phyloP scores from a whole-genome alignment of 78 protist genomes.

The Tieghemostelium lacteum region DNA sequence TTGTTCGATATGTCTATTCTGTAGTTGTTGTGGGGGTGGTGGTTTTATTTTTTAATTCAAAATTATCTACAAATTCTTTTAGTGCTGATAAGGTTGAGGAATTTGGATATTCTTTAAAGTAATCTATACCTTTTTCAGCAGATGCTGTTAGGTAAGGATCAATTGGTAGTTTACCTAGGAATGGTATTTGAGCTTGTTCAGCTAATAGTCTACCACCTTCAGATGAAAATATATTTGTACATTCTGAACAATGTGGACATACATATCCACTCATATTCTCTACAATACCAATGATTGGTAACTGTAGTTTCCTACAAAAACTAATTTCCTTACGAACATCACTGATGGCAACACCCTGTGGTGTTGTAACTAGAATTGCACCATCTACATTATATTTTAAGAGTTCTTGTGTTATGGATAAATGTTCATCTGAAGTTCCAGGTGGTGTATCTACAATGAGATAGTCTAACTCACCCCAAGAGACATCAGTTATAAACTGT shows the following conservation, averaged over 20 bases:
- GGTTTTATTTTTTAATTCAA: not conserved
- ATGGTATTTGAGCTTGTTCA: constrained; percentile 67
- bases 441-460: constrained; percentile 97
- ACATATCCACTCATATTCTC: constrained; percentile 99
- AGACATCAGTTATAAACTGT: constrained; percentile 89
- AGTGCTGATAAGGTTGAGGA: constrained; percentile 39
- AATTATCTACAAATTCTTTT: constrained; percentile 20
- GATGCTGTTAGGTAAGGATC: constrained; percentile 83
- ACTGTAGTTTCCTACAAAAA: constrained; percentile 92
- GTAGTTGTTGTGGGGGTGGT: not conserved
- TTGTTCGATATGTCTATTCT: not conserved
- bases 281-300: constrained; percentile 97
- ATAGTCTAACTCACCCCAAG: constrained; percentile 91
- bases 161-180: constrained; percentile 89
- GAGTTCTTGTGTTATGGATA: constrained; percentile 83
- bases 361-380: constrained; percentile 95
- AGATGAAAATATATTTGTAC: constrained; percentile 85
- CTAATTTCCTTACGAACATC: constrained; percentile 96
- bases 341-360: constrained; percentile 89
- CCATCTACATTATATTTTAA: constrained; percentile 76
- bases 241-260: constrained; percentile 95
- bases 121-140: constrained; percentile 65
- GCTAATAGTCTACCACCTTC: constrained; percentile 90
- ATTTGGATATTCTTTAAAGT: constrained; percentile 72
- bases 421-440: constrained; percentile 95